Base-by-base conservation (phyloP, 345 rosid species). In the Turnera subulata region DNA sequence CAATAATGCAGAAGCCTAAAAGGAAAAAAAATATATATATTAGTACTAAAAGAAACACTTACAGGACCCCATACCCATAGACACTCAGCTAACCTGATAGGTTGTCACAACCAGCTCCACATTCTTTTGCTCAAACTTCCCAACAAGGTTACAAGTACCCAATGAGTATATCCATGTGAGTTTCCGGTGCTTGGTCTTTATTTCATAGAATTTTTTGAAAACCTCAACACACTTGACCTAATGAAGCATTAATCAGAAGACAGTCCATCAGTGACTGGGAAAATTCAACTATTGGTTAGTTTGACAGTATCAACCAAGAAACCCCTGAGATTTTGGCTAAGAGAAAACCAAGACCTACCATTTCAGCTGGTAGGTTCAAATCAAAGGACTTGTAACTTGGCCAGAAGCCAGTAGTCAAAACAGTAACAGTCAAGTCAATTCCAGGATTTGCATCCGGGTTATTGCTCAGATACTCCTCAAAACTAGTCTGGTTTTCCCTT, bases 91-190 rank as follows among this genome's bases (percentile, higher is more conserved):
- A 29, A 70, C 75, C 75, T 70, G 75, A 49, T 70, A 59, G 11
- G 88, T 82, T 29, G 91, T 76, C 53, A 82, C 79, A 57, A 82
- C 55, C 55, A 84, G 62, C 52, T 82, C 91, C 21, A 84, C 72
- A 19, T 78, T 53, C 66, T 84, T 84, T 17, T 58, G 78, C 45
- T 80, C 84, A 68, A 84, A 84, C 54, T 74, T 82, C 9, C 85
- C 91, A 7, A 59, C 65, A 48, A 86, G 73, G 59, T 75, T 78
- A 61, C 94, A 86, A 65, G 78, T 74, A 44, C 90, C 90, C 44
- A 86, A 61, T 1, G 94, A 83, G 59, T 70, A 86, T 42, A 83
- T 78, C 90, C 90, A 86, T 12, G 83, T 76, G 51, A 86, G 87
- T 46, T 82, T 81, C 64, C 85, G 75, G 50, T 73, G 73, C 58